phyloP scores from a whole-genome alignment of 345 rosid genomes.

The Eucalyptus globulus region DNA sequence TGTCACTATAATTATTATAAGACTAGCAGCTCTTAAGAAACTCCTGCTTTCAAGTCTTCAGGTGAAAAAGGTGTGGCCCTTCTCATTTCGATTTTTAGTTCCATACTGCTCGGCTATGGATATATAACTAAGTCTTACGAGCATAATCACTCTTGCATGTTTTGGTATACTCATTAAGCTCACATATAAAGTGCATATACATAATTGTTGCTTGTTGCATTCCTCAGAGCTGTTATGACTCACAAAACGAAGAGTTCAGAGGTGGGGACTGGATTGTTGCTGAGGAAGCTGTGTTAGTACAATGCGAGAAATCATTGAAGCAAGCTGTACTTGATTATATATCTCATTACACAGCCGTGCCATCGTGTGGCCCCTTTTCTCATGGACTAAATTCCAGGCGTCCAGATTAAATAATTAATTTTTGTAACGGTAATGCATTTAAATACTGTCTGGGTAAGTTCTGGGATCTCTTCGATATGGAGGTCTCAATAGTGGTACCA shows the following conservation, averaged over 20 bases:
- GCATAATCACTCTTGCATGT: background rate
- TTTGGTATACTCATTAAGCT: background rate
- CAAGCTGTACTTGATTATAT: slow-evolving; percentile 12
- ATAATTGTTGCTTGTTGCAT: background rate
- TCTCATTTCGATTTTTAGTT: background rate
- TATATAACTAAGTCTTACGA: background rate
- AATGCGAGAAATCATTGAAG: slow-evolving; percentile 30
- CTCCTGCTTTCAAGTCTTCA: background rate
- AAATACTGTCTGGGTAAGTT: background rate
- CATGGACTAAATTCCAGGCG: background rate
- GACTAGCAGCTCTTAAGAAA: background rate
- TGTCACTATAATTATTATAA: background rate
- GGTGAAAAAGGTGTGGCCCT: background rate
- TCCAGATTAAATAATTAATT: background rate
- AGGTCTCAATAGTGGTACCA: background rate
- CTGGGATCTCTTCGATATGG: background rate
- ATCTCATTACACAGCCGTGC: slow-evolving; percentile 5
- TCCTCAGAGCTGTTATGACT: slow-evolving; percentile 40
- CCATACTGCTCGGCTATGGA: background rate
- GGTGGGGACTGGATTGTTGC: slow-evolving; percentile 34
- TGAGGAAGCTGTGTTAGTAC: slow-evolving; percentile 40
- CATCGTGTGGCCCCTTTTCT: background rate
- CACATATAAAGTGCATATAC: no score
- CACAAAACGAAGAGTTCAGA: slow-evolving; percentile 1
- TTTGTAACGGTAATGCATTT: background rate